Base-by-base conservation (phyloP, 441 rosid genomes). In the Arabidopsis lyrata region DNA sequence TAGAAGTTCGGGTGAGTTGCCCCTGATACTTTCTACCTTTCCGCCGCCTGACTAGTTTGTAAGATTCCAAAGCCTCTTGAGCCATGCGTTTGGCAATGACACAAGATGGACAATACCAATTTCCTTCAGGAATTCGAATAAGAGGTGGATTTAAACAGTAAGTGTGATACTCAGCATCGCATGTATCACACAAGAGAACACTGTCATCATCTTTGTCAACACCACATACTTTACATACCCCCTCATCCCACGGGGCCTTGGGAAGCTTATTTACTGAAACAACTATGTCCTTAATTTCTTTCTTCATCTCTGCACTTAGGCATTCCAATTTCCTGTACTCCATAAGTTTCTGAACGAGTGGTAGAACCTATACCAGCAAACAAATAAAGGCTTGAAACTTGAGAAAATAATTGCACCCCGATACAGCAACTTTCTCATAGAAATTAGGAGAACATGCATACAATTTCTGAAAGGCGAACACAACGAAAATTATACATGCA, bases 171-270 rank as follows among this genome's bases (percentile, higher is more conserved):
- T 93, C 99, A 36, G 98, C 91, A 85, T 95, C 98, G 70, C 99
- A 95, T 61, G 93, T 87, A 83, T 95, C 98, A 80, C 99, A 95
- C 63, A 95, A 78, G 72, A 95, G 92, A 75, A 95, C 99, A 77
- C 98, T 95, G 80, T 92, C 93, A 80, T 95, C 99, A 79, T 95
- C 97, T 86, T 83, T 95, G 84, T 95, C 99, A 52, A 92, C 83
- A 61, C 99, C 99, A 52, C 99, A 95, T 60, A 93, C 92, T 90
- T 95, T 93, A 84, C 99, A 95, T 66, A 95, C 88, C 66, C 98
- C 99, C 76, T 95, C 99, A 81, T 95, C 98, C 99, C 99, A 95
- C 22, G 99, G 98, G 45, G 98, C 98, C 82, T 90, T 95, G 38
- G 98, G 99, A 59, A 91, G 88, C 72, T 86, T 84, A 76, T 80